Evolutionary conservation across 495 filamentous ascomycete species (phyloP).

Genomic region (Podospora anserina): DNA sequence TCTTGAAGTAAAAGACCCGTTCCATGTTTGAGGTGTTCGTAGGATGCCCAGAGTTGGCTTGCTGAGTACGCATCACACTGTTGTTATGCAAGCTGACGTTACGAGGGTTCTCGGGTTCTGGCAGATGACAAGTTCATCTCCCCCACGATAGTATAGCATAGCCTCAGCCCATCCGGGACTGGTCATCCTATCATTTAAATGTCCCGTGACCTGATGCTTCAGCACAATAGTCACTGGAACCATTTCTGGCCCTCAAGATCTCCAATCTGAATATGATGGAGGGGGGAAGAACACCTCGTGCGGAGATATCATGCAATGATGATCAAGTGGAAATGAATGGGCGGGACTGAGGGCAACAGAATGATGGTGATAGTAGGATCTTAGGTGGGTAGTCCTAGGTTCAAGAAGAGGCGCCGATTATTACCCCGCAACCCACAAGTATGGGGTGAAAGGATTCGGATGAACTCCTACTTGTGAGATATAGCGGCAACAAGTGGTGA

Average conservation of each 20-base stretch:
- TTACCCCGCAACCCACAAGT: background rate
- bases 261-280: background rate
- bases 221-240: background rate
- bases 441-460: background rate
- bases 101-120: background rate
- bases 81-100: slow-evolving; percentile 8
- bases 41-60: background rate
- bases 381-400: background rate
- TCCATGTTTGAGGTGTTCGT: too few species aligned
- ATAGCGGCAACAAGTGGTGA: too few species aligned
- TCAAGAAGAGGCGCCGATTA: background rate
- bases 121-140: background rate
- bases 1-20: too few species aligned
- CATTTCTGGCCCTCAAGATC: background rate
- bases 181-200: background rate
- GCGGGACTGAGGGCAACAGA: background rate
- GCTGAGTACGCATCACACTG: background rate
- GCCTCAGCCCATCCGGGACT: background rate
- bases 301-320: too few species aligned
- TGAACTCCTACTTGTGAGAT: background rate
- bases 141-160: background rate
- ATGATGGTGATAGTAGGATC: background rate
- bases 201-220: background rate
- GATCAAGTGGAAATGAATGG: background rate
- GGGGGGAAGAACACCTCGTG: background rate